A percentile compares a stretch with the other conserved stretches of the same genome.
These are phyloP conservation scores for Epichloe sibirici DNA, from an alignment of 2,329 filamentous ascomycete genomes.

Conservation along the genomic window DNA sequence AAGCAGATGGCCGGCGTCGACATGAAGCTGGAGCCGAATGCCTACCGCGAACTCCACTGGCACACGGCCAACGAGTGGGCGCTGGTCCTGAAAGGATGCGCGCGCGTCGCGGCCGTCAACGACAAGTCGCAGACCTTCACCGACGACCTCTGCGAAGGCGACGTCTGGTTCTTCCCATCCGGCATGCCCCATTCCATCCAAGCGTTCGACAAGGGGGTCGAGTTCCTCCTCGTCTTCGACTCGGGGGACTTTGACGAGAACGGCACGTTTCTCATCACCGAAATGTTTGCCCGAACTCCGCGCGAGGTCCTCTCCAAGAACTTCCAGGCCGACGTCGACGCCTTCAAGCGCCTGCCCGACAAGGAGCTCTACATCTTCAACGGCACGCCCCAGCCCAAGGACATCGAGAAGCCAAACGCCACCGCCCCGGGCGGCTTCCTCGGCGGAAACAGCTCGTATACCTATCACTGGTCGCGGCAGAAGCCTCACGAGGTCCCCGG, in stretches of 20 bases:
- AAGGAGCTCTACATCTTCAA: slow-evolving; percentile 41
- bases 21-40: slow-evolving; percentile 44
- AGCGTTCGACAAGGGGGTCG: slow-evolving; percentile 40
- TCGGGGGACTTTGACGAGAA: slow-evolving; percentile 48
- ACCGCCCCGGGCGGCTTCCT: slow-evolving; percentile 32
- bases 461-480: slow-evolving; percentile 41
- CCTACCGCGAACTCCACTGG: slow-evolving; percentile 54
- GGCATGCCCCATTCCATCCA: slow-evolving; percentile 41
- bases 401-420: slow-evolving; percentile 34
- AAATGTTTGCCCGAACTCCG: slow-evolving; percentile 38
- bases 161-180: slow-evolving; percentile 31
- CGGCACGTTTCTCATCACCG: slow-evolving; percentile 43
- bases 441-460: slow-evolving; percentile 27
- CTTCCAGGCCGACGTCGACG: slow-evolving; percentile 32
- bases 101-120: slow-evolving; percentile 38
- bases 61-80: slow-evolving; percentile 42
- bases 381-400: slow-evolving; percentile 33
- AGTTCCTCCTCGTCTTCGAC: slow-evolving; percentile 51
- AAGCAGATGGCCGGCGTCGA: slow-evolving; percentile 45
- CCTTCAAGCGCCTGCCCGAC: slow-evolving; percentile 34
- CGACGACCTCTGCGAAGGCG: slow-evolving; percentile 28
- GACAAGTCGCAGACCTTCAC: slow-evolving; percentile 35
- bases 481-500: slow-evolving; percentile 38
- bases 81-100: slow-evolving; percentile 40
- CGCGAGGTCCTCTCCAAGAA: slow-evolving; percentile 44